These are phyloP conservation scores for Aspergillus sclerotialis DNA, from an alignment of 2,329 filamentous ascomycete species.

Conservation along the genomic window DNA sequence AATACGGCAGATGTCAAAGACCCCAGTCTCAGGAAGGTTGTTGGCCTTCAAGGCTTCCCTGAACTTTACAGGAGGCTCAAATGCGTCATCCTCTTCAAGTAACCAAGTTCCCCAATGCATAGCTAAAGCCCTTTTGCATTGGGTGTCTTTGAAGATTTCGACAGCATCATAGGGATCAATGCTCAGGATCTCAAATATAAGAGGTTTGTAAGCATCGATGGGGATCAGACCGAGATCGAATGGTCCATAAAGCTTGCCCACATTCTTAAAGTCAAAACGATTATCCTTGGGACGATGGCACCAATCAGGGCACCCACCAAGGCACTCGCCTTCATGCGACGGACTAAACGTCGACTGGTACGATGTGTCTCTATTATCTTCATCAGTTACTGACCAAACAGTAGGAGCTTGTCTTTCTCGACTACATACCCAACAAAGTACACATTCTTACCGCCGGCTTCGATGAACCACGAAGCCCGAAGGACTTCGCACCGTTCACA, in stretches of 20 bases:
- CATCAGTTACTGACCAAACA: no score
- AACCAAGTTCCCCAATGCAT: conserved; percentile 94
- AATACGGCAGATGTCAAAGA: conserved; percentile 78
- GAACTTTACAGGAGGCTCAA: conserved; percentile 71
- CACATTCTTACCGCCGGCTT: conserved; percentile 66
- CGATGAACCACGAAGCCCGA: conserved; percentile 81
- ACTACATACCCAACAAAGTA: conserved; percentile 64
- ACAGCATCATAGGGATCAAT: conserved; percentile 81
- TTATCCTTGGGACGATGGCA: no score
- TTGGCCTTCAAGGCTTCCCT: conserved; percentile 63
- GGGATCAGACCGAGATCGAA: conserved; percentile 91
- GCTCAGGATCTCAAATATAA: conserved; percentile 64
- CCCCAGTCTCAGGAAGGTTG: conserved; percentile 60
- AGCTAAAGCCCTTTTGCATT: conserved; percentile 68
- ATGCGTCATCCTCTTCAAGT: conserved; percentile 73
- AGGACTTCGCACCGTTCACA: conserved; percentile 70
- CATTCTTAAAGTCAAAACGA: conserved; percentile 78
- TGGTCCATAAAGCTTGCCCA: conserved; percentile 71
- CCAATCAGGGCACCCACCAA: no score
- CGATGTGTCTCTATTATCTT: conserved; percentile 66
- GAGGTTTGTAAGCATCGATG: conserved; percentile 73
- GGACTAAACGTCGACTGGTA: no score
- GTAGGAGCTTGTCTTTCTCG: no score
- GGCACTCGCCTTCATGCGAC: no score
- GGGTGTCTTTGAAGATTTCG: conserved; percentile 80